Conservation (phyloP, 768 basidiomycete genomes). For the Daedaleopsis sinensis region DNA sequence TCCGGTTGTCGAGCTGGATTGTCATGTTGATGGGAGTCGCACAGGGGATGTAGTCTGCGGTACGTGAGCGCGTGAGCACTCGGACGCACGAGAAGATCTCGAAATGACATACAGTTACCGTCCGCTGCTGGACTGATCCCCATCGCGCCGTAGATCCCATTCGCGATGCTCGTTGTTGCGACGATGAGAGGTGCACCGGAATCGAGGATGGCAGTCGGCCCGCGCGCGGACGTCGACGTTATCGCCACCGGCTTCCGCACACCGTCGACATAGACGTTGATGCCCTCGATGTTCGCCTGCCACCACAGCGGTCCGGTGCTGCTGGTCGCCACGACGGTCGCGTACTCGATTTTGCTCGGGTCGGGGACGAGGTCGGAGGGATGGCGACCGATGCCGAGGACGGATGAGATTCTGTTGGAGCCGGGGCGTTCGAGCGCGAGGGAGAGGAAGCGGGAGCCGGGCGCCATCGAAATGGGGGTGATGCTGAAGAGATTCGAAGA, state of each 20-base stretch:
- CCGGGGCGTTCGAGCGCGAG: conserved; percentile 72
- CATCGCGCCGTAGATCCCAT: conserved; percentile 78
- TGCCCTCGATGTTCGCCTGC: conserved; percentile 58
- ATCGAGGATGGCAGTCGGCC: conserved; percentile 72
- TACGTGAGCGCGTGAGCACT: too few relatives aligned
- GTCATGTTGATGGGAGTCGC: too few relatives aligned
- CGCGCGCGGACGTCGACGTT: conserved; percentile 40
- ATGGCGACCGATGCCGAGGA: conserved; percentile 72
- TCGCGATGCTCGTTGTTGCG: conserved; percentile 60
- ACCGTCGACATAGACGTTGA: conserved; percentile 63
- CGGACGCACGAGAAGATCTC: too few relatives aligned
- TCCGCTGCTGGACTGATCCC: conserved; percentile 60
- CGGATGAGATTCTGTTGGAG: conserved; percentile 53
- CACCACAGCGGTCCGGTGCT: conserved; percentile 54
- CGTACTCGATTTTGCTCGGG: conserved; percentile 54
- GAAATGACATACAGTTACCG: conserved; percentile 56
- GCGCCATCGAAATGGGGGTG: conserved; percentile 53
- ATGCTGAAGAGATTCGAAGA: conserved; percentile 75
- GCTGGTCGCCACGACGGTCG: conserved; percentile 42
- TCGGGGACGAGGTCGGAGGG: conserved; percentile 55
- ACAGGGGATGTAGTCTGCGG: too few relatives aligned
- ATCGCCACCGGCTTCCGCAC: conserved; percentile 43
- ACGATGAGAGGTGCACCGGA: conserved; percentile 72
- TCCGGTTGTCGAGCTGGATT: too few relatives aligned
- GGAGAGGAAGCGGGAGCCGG: conserved; percentile 65